These are phyloP conservation scores for Cornus controversa DNA, from an alignment of 148 eudicot species.

Conservation along the genomic window DNA sequence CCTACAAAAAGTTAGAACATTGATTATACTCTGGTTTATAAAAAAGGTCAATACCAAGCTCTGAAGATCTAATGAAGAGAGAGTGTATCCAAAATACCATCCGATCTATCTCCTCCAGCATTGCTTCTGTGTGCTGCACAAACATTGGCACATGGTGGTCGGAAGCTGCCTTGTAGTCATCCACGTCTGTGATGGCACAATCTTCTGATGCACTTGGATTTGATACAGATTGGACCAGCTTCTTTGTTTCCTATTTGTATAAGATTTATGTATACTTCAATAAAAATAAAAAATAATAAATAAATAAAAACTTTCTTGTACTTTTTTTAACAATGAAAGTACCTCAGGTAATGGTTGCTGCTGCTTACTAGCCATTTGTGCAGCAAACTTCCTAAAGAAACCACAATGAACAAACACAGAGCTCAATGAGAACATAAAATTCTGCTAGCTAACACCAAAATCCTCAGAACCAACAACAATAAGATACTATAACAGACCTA, in stretches of 20 bases:
- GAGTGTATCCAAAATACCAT: slow-evolving; percentile 46
- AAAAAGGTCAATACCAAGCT: not conserved
- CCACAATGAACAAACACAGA: slow-evolving; percentile 12
- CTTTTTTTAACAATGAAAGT: not conserved
- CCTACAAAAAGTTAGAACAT: slow-evolving; percentile 16
- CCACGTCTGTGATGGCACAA: slow-evolving; percentile 44
- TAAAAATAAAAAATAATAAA: not conserved
- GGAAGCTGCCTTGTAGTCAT: slow-evolving; percentile 27
- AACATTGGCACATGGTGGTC: slow-evolving; percentile 61
- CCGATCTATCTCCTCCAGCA: slow-evolving; percentile 62
- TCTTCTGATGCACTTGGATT: slow-evolving; percentile 33
- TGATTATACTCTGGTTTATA: not conserved
- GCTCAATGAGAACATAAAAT: slow-evolving; percentile 14
- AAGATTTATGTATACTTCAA: not conserved
- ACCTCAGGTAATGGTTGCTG: slow-evolving; percentile 44
- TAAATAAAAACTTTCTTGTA: no score
- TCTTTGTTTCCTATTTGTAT: slow-evolving; percentile 39
- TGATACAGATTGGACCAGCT: slow-evolving; percentile 20
- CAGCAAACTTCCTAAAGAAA: slow-evolving; percentile 60
- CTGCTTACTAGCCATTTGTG: slow-evolving; percentile 45
- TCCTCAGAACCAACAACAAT: not conserved
- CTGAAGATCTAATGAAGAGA: not conserved
- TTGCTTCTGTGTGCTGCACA: slow-evolving; percentile 74
- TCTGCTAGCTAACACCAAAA: not conserved
- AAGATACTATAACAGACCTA: slow-evolving; percentile 37